A percentile compares a stretch with the other conserved stretches of the same genome.
Evolutionary conservation across 2,329 filamentous ascomycete genomes (phyloP).

Genomic region (Sarocladium kiliense): DNA sequence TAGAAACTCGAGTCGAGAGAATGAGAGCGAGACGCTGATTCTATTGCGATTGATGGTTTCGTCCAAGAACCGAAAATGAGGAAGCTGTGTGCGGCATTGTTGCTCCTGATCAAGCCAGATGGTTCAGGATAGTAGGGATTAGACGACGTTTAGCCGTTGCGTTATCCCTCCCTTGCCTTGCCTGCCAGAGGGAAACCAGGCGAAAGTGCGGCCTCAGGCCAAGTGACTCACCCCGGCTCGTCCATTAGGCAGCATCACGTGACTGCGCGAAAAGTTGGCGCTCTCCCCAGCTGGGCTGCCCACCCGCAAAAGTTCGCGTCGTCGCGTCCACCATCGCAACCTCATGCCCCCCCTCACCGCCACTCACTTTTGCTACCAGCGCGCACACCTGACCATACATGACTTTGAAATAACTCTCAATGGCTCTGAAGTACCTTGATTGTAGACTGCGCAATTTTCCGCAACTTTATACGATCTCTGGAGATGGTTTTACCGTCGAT

Average conservation of each 20-base stretch:
- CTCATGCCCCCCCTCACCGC: constrained; percentile 29
- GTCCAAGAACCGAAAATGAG: background rate
- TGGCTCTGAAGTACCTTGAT: constrained; percentile 11
- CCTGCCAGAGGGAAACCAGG: background rate
- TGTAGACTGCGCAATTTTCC: constrained; percentile 17
- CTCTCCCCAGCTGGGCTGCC: constrained; percentile 19
- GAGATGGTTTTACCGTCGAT: constrained; percentile 13
- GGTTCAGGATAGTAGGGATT: background rate
- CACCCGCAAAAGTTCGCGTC: constrained; percentile 32
- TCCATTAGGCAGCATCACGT: constrained; percentile 30
- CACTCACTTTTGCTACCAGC: constrained; percentile 8
- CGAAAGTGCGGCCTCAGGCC: constrained; percentile 5
- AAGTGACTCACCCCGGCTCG: background rate
- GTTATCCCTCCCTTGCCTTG: background rate
- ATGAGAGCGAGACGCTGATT: background rate
- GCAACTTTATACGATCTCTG: constrained; percentile 15
- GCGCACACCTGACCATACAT: constrained; percentile 23
- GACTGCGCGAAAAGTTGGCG: constrained; percentile 38
- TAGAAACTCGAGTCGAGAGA: background rate
- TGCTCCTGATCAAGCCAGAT: background rate
- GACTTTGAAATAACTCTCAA: constrained; percentile 10
- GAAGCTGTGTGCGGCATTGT: background rate
- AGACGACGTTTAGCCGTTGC: constrained; percentile 1
- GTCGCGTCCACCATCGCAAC: constrained; percentile 38
- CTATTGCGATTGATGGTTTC: background rate